Evolutionary conservation across 2,329 filamentous ascomycete species (phyloP), one percentile per base, ranked within the genome.

Genomic region (Fusarium lyarnte): DNA sequence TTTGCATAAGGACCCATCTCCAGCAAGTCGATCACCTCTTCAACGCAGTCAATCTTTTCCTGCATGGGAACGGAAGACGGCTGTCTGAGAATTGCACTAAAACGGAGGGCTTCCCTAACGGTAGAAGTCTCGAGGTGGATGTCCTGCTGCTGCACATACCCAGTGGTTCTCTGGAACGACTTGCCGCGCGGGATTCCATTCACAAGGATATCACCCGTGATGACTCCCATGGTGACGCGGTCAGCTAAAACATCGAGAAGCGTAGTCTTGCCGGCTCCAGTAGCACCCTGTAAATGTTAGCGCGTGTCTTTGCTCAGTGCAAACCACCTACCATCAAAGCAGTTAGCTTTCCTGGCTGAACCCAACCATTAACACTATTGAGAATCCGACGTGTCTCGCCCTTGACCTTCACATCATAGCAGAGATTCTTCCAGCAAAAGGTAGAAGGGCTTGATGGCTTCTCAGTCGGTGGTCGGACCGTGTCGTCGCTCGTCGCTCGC

Each of bases 121-220:
- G 94, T 97, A 0, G 90, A 89, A 0, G 93, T 95, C 27, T 90
- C 85, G 29, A 95, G 85, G 79, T 97, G 94, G 8, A 97, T 86
- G 86, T 97, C 94, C 77, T 96, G 93, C 80, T 97, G 94, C 79
- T 96, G 93, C 21, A 94, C 94, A 74, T 96, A 96, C 36, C 94
- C 94, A 0, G 93, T 95, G 81, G 94, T 94, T 65, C 94, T 90
- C 80, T 95, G 93, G 86, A 97, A 96, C 0, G 92, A 93, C 13
- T 86, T 85, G 73, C 95, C 93, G 31, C 92, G 89, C 33, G 88
- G 88, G 39, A 85, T 86, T 6, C 87, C 87, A 65, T 88, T 85
- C 9, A 89, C 86, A 5, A 88, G 80, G 89, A 96, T 94, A 70
- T 94, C 91, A 58, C 94, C 94, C 4, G 88, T 89, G 41, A 97